Evolutionary conservation across 192 early-diverging fungal species (phyloP).

Genomic region (Backusella australiensis): DNA sequence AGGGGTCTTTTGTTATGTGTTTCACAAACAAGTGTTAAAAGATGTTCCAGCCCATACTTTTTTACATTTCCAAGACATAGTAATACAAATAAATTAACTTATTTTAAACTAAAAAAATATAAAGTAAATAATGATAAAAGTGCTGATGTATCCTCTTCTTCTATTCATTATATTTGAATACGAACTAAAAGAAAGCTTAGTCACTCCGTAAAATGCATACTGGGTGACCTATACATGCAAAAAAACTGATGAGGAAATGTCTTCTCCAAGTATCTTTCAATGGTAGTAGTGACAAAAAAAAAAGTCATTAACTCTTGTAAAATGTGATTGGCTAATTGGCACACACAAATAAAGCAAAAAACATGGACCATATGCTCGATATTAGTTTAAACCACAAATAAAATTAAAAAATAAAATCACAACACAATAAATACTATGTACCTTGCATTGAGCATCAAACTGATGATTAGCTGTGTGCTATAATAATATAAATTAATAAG

Average conservation of each 20-base stretch:
- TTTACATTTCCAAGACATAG: not conserved
- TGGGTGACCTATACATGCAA: not conserved
- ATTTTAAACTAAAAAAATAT: not conserved
- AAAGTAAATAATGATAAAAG: not conserved
- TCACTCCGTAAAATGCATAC: not conserved
- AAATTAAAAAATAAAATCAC: not conserved
- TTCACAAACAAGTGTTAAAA: not conserved
- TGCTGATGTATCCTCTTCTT: not conserved
- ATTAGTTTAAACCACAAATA: not conserved
- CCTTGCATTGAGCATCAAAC: not conserved
- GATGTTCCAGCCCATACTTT: not conserved
- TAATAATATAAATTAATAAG: not conserved
- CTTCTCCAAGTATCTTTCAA: not conserved
- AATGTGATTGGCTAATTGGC: not conserved
- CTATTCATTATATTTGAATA: not conserved
- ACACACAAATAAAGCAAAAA: not conserved
- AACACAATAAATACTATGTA: not conserved
- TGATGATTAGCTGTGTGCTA: not conserved
- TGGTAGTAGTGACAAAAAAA: not conserved
- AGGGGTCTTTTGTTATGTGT: not conserved
- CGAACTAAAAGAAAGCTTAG: not conserved
- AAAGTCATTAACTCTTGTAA: not conserved
- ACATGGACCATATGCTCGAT: not conserved
- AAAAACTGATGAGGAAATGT: not conserved
- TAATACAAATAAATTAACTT: conserved; percentile 5